Evolutionary conservation across 768 basidiomycete genomes (phyloP).

Genomic region (Amanita jacksonii): DNA sequence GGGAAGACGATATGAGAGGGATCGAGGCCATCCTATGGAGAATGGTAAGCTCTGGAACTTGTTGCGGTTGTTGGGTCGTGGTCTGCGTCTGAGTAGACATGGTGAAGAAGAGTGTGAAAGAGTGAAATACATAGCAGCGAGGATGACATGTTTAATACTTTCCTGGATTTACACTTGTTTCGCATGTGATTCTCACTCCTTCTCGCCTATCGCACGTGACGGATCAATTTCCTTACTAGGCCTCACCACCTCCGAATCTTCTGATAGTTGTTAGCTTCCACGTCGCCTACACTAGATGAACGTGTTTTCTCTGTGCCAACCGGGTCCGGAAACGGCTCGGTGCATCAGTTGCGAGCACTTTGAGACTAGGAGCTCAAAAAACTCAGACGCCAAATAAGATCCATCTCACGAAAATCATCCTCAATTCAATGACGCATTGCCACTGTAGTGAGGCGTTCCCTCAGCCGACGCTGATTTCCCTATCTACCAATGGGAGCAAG

Average conservation of each 20-base stretch:
- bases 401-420: too few species aligned
- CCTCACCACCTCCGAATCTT: background rate
- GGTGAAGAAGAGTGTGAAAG: slow-evolving; percentile 2
- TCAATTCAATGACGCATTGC: too few species aligned
- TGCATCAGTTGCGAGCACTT: too few species aligned
- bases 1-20: slow-evolving; percentile 57
- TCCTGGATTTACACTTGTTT: slow-evolving; percentile 3
- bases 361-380: too few species aligned
- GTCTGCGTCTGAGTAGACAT: slow-evolving; percentile 16
- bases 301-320: too few species aligned
- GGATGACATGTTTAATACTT: slow-evolving; percentile 4
- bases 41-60: slow-evolving; percentile 47
- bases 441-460: too few species aligned
- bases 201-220: slow-evolving; percentile 1
- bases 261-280: too few species aligned
- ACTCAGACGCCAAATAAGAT: too few species aligned
- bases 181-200: slow-evolving; percentile 7
- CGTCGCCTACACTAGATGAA: too few species aligned
- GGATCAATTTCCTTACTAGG: background rate
- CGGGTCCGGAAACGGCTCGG: too few species aligned
- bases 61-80: slow-evolving; percentile 4
- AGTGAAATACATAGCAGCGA: background rate
- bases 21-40: slow-evolving; percentile 61
- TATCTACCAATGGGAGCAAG: too few species aligned
- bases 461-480: too few species aligned